Evolutionary conservation across 441 rosid species (phyloP).

Genomic region (Adansonia grandidieri): DNA sequence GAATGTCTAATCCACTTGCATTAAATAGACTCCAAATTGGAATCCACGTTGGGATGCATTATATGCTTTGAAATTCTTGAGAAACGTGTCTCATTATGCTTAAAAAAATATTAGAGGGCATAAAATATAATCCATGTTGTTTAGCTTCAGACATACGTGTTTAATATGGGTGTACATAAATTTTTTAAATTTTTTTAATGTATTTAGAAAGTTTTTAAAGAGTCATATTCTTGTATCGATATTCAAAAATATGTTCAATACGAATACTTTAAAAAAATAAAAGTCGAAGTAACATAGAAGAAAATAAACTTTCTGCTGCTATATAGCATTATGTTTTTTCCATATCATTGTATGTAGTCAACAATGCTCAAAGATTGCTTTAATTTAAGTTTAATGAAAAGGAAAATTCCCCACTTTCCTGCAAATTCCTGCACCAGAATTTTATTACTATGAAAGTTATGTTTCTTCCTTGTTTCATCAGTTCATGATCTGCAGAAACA

Average conservation of each 20-base stretch:
- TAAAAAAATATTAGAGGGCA: background rate
- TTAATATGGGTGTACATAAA: no score
- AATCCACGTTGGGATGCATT: constrained; percentile 43
- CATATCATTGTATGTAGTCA: constrained; percentile 4
- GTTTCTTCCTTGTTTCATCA: background rate
- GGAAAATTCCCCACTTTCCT: constrained; percentile 4
- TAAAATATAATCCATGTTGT: no score
- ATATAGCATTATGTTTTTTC: background rate
- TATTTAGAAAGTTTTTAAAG: no score
- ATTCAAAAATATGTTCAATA: no score
- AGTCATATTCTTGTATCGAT: no score
- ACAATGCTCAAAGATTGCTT: constrained; percentile 3
- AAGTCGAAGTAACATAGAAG: no score
- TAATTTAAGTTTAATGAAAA: background rate
- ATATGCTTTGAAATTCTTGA: constrained; percentile 22
- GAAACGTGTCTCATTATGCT: background rate
- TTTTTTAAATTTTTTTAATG: no score
- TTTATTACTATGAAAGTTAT: background rate
- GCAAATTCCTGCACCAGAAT: background rate
- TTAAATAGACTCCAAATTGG: constrained; percentile 31
- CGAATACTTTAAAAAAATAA: no score
- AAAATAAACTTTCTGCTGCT: background rate
- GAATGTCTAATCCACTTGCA: constrained; percentile 31
- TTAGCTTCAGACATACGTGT: no score
- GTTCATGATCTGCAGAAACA: constrained; percentile 5